Percentiles rank a stretch among this genome's conserved stretches.
Conservation (phyloP, 2,329 filamentous ascomycete genomes). For the Zymoseptoria passerinii region DNA sequence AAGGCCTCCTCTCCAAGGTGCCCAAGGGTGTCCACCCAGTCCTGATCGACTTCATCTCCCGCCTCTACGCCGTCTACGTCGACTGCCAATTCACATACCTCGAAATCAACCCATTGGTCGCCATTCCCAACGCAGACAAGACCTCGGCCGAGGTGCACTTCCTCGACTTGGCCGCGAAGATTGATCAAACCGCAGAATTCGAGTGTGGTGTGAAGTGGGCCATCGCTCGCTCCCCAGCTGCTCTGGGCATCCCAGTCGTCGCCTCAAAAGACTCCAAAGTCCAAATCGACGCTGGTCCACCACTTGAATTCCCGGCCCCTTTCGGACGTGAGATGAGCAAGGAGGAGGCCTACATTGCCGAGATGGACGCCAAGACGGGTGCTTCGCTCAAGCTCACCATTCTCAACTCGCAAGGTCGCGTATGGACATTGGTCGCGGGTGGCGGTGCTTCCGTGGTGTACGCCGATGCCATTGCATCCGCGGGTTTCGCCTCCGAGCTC, state of each 20-base stretch:
- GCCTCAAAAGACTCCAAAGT: slow-evolving; percentile 60
- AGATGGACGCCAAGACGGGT: slow-evolving; percentile 98
- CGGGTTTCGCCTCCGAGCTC: slow-evolving; percentile 89
- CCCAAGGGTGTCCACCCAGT: slow-evolving; percentile 95
- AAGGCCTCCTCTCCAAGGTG: slow-evolving; percentile 79
- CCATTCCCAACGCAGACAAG: slow-evolving; percentile 85
- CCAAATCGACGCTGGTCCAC: slow-evolving; percentile 90
- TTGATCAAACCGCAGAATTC: slow-evolving; percentile 98
- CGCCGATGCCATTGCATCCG: slow-evolving; percentile 93
- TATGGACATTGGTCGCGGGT: slow-evolving; percentile 98
- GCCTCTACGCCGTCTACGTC: slow-evolving; percentile 96
- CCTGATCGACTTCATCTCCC: slow-evolving; percentile 96
- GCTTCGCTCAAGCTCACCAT: slow-evolving; percentile 97
- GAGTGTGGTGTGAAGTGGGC: slow-evolving; percentile 99
- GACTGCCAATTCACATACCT: slow-evolving; percentile 99
- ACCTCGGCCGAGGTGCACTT: slow-evolving; percentile 95
- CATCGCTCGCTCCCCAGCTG: slow-evolving; percentile 80
- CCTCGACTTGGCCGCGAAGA: slow-evolving; percentile 95
- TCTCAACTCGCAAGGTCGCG: slow-evolving; percentile 79
- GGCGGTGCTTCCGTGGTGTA: slow-evolving; percentile 99
- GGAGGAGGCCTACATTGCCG: slow-evolving; percentile 98
- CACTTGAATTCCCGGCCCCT: slow-evolving; percentile 97
- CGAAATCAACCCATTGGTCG: slow-evolving; percentile 98
- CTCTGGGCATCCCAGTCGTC: slow-evolving; percentile 67
- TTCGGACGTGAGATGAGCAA: slow-evolving; percentile 98